Evolutionary conservation across 495 filamentous ascomycete species (phyloP), one percentile per base, ranked within the genome.

Genomic region (Clohesyomyces aquaticus): DNA sequence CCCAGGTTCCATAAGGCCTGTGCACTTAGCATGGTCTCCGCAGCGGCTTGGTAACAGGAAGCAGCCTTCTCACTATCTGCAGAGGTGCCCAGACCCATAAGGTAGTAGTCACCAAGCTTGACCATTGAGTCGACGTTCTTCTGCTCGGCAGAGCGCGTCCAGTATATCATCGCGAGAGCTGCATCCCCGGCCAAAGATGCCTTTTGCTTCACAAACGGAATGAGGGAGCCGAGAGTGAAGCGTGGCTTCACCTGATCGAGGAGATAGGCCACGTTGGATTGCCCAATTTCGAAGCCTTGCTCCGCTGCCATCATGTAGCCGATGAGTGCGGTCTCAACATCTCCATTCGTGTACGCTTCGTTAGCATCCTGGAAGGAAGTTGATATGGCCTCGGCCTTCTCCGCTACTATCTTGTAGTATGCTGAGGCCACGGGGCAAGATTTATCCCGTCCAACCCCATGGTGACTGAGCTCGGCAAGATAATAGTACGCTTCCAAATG

Each of bases 91-190:
- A 88, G 85, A 2, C 94, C 94, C 41, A 78, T 62, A 16, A 96
- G 81, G 71, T 98, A 98, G 74, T 97, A 98, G 75, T 99, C 94
- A 26, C 94, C 94, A 91, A 98, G 96, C 76, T 98, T 99, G 38
- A 99, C 88, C 65, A 96, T 77, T 0, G 91, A 91, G 76, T 99
- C 94, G 55, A 95, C 89, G 67, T 98, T 99, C 16, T 84, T 81
- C 73, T 99, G 94, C 69, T 92, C 93, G 0, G 94, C 90, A 3
- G 93, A 96, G 29, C 94, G 88, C 3, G 94, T 97, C 93, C 93
- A 99, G 77, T 95, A 94, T 28, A 96, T 90, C 51, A 99, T 78
- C 1, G 94, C 93, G 0, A 97, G 81, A 0, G 83, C 78, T 0
- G 90, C 82, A 72, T 96, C 91, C 50, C 82, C 79, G 18, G 93